Evolutionary conservation across 176 grass and related monocot species (phyloP).

Genomic region (Triticum turgidum): DNA sequence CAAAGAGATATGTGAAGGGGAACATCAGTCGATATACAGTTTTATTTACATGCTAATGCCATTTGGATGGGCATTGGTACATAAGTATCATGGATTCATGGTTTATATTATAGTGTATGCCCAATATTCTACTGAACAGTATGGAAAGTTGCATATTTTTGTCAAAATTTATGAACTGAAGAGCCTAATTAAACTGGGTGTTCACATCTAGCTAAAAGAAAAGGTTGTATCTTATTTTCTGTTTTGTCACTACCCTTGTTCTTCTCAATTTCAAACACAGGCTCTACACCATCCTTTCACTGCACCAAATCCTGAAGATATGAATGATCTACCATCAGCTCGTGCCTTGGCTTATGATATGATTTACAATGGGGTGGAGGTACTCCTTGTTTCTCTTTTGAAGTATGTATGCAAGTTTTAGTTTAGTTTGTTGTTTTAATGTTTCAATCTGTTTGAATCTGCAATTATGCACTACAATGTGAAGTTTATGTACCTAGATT

Average conservation of each 20-base stretch:
- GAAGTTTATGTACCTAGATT: not conserved
- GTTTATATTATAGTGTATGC: not conserved
- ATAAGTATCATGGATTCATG: not conserved
- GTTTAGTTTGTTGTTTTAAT: not conserved
- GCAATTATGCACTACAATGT: not conserved
- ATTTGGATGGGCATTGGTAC: not conserved
- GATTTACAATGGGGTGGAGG: conserved; percentile 95
- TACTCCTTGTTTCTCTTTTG: conserved; percentile 31
- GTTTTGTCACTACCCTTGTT: not conserved
- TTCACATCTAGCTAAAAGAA: not conserved
- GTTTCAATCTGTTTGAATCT: conserved; percentile 15
- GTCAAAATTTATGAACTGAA: not conserved
- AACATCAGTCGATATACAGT: conserved; percentile 1
- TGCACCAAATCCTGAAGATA: conserved; percentile 93
- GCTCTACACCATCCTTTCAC: conserved; percentile 98
- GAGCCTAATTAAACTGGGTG: not conserved
- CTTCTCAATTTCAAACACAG: conserved; percentile 39
- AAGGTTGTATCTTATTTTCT: not conserved
- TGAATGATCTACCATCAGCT: conserved; percentile 74
- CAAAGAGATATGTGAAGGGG: not conserved
- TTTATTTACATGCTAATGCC: not conserved
- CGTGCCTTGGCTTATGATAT: conserved; percentile 97
- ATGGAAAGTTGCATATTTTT: not conserved
- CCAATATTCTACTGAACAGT: not conserved
- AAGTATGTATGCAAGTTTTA: not conserved